Evolutionary conservation across 257 asterid species (phyloP), one percentile per base, ranked within the genome.

Genomic region (Petunia secreta): DNA sequence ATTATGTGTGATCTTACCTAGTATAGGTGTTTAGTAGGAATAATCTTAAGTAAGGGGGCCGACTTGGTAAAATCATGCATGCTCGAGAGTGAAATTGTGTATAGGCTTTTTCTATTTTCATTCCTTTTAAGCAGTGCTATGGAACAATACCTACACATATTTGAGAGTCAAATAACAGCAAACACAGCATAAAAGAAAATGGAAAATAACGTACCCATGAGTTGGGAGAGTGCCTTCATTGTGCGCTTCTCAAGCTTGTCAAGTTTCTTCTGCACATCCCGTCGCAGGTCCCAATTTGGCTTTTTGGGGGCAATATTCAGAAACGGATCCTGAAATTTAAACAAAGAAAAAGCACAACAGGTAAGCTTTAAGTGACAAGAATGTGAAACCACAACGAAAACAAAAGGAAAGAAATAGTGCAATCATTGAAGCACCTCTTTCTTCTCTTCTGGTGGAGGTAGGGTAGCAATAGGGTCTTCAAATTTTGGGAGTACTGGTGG

Each of bases 241-340:
- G 99, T 92, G 74, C 98, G 91, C 64, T 88, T 91, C 78, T 96
- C 99, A 43, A 94, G 96, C 89, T 96, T 92, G 84, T 96, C 98
- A 40, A 96, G 95, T 85, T 87, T 94, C 88, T 90, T 96, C 83
- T 94, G 99, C 71, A 93, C 97, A 87, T 96, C 98, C 88, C 98
- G 90, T 59, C 96, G 83, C 80, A 96, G 89, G 82, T 96, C 99
- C 99, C 99, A 94, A 82, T 96, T 96, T 10, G 98, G 98, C 82
- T 96, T 96, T 87, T 96, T 96, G 15, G 99, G 99, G 71, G 96
- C 99, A 85, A 96, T 94, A 86, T 92, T 94, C 39, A 96, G 87
- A 87, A 96, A 92, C 3, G 98, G 99, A 67, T 94, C 97, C 98
- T 94, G 86, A 65, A 76, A 67, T 68, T 80, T 60, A 64, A 80